Evolutionary conservation across 1,284 basidiomycete genomes (phyloP).

Genomic region (Ustilago trichophora): DNA sequence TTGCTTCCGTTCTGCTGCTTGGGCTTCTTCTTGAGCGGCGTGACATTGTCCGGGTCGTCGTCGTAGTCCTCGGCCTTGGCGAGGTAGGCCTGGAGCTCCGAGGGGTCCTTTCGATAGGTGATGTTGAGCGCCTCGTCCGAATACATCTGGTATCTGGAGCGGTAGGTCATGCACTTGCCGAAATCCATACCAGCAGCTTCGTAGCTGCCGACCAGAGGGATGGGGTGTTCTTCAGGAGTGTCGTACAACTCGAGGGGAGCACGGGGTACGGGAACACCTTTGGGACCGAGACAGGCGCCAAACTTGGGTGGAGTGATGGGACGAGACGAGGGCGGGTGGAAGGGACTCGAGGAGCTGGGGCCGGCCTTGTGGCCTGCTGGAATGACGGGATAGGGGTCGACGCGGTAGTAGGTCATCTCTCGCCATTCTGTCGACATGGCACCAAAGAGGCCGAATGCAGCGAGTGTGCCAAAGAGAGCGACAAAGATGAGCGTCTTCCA

Average conservation of each 20-base stretch:
- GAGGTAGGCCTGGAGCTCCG: conserved; percentile 48
- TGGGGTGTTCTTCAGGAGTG: conserved; percentile 62
- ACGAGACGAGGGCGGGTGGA: conserved; percentile 39
- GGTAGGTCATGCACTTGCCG: conserved; percentile 64
- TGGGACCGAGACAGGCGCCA: conserved; percentile 58
- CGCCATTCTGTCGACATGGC: conserved; percentile 65
- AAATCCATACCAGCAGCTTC: conserved; percentile 58
- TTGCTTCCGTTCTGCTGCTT: conserved; percentile 6
- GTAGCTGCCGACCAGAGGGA: conserved; percentile 63
- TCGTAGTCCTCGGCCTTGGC: conserved; percentile 59
- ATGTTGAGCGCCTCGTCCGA: conserved; percentile 65
- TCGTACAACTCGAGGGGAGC: conserved; percentile 56
- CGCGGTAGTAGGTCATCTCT: conserved; percentile 65
- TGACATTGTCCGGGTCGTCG: conserved; percentile 63
- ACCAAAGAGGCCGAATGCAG: conserved; percentile 59
- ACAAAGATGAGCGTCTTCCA: conserved; percentile 64
- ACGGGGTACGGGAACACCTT: conserved; percentile 51
- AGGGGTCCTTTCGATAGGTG: conserved; percentile 60
- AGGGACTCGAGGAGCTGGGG: conserved; percentile 27
- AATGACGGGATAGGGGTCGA: conserved; percentile 61
- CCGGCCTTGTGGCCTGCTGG: conserved; percentile 27
- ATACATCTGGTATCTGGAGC: conserved; percentile 64
- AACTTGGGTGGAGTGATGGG: conserved; percentile 56
- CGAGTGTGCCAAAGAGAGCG: conserved; percentile 49
- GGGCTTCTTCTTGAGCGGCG: conserved; percentile 42